These are phyloP conservation scores for Kitagawia praeruptora DNA, from an alignment of 129 eudicot species.

Conservation along the genomic window DNA sequence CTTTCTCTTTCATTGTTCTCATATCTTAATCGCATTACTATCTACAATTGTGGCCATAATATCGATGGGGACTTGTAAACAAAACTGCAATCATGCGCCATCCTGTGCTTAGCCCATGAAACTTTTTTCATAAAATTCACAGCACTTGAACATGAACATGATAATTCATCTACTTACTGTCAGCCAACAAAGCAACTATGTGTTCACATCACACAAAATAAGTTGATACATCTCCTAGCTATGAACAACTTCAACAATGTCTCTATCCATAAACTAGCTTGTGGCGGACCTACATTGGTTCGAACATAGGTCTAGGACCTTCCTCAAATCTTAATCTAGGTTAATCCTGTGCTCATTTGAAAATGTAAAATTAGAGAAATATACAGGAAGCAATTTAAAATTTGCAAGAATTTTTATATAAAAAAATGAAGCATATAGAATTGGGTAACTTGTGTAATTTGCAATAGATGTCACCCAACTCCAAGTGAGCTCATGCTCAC, in stretches of 20 bases:
- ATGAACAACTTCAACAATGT: too few relatives aligned
- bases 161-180: background rate
- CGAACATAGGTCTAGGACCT: too few relatives aligned
- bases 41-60: background rate
- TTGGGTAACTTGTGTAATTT: background rate
- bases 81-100: background rate
- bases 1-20: background rate
- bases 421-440: too few relatives aligned
- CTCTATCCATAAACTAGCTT: too few relatives aligned
- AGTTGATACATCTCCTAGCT: background rate
- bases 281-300: too few relatives aligned
- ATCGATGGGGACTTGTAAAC: background rate
- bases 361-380: too few relatives aligned
- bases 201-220: background rate
- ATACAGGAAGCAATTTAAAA: too few relatives aligned
- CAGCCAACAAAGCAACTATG: background rate
- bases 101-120: background rate
- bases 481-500: background rate
- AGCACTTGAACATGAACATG: background rate
- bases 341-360: too few relatives aligned
- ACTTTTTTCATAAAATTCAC: background rate
- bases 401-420: too few relatives aligned
- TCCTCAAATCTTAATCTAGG: too few relatives aligned
- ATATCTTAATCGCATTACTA: background rate
- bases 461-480: background rate